phyloP scores from a whole-genome alignment of 179 eudicot genomes.

The Gypsophila paniculata region DNA sequence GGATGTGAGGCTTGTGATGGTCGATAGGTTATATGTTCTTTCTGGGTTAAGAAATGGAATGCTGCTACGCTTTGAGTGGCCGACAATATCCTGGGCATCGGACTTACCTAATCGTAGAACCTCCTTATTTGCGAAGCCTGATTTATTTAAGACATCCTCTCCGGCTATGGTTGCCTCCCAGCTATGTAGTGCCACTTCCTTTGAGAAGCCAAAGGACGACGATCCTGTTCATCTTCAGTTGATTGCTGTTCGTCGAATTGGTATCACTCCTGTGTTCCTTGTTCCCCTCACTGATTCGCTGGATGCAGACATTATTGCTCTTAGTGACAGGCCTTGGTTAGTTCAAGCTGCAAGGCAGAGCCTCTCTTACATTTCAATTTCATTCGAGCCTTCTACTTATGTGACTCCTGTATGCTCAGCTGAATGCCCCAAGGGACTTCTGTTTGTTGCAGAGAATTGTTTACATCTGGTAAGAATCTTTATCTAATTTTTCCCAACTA shows the following conservation, averaged over 20 bases:
- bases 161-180: slow-evolving; percentile 29
- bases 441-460: slow-evolving; percentile 92
- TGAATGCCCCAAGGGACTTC: slow-evolving; percentile 86
- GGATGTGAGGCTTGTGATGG: slow-evolving; percentile 90
- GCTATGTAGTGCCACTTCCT: slow-evolving; percentile 24
- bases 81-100: slow-evolving; percentile 42
- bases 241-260: slow-evolving; percentile 89
- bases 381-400: slow-evolving; percentile 89
- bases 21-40: slow-evolving; percentile 73
- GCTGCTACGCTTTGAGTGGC: slow-evolving; percentile 98
- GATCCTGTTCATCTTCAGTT: slow-evolving; percentile 65
- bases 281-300: slow-evolving; percentile 71
- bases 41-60: slow-evolving; percentile 93
- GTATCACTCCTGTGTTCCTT: slow-evolving; percentile 85
- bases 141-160: slow-evolving; percentile 32
- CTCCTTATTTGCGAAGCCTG: slow-evolving; percentile 26
- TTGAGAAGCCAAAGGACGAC: slow-evolving; percentile 44
- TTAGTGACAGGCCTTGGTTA: slow-evolving; percentile 98
- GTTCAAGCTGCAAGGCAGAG: slow-evolving; percentile 93
- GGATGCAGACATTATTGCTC: slow-evolving; percentile 82
- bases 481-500: slow-evolving; percentile 1
- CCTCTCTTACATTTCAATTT: slow-evolving; percentile 80
- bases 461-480: slow-evolving; percentile 72
- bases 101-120: slow-evolving; percentile 35
- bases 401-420: slow-evolving; percentile 83